These are phyloP conservation scores for Drechslerella dactyloides DNA, from an alignment of 2,329 filamentous ascomycete species.

Conservation along the genomic window DNA sequence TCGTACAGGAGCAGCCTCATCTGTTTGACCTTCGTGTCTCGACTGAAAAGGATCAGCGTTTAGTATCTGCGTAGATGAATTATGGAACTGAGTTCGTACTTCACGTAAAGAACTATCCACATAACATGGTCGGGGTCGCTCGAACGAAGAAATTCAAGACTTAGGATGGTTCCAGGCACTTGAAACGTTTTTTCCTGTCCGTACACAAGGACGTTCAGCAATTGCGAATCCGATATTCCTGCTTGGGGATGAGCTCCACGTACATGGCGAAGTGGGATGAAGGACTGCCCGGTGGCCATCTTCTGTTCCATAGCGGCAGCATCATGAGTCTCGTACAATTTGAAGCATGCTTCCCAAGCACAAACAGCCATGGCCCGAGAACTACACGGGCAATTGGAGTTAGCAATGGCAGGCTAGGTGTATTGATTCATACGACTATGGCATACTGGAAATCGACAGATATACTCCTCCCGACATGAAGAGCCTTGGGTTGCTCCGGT, in stretches of 20 bases:
- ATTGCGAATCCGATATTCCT: neutral
- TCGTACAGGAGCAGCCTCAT: conserved; percentile 67
- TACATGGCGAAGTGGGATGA: conserved; percentile 47
- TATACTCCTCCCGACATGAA: conserved; percentile 70
- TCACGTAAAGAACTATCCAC: conserved; percentile 39
- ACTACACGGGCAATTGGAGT: conserved; percentile 39
- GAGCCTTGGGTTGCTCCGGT: conserved; percentile 63
- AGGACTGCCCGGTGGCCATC: conserved; percentile 57
- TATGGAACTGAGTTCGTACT: conserved; percentile 15
- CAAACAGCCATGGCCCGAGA: conserved; percentile 55
- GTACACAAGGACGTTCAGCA: conserved; percentile 14
- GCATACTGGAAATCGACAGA: conserved; percentile 78
- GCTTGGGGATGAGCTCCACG: conserved; percentile 5
- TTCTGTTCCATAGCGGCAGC: conserved; percentile 27
- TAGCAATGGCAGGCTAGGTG: neutral
- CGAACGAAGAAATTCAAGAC: conserved; percentile 36
- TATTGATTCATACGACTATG: neutral
- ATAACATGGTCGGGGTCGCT: conserved; percentile 32
- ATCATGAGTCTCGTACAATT: conserved; percentile 52
- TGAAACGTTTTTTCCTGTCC: conserved; percentile 45
- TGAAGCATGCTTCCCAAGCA: conserved; percentile 54
- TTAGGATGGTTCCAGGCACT: conserved; percentile 39
- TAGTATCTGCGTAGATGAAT: neutral
- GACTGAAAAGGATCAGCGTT: conserved; percentile 10
- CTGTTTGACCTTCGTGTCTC: conserved; percentile 57